Base-by-base conservation (phyloP, 805 yeast species). In the Myxozyma nipponensis region DNA sequence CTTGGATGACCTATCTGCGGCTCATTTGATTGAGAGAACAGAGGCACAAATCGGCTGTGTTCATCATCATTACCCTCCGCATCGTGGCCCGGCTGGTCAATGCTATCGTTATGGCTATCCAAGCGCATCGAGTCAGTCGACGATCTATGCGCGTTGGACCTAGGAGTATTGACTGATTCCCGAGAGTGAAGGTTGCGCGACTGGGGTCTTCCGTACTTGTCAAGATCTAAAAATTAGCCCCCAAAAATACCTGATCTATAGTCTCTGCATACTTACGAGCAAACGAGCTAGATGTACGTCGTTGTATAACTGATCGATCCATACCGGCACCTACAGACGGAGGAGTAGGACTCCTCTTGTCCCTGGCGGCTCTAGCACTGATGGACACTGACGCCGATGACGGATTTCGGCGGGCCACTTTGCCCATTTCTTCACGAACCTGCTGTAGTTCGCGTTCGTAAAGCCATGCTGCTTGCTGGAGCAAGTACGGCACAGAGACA, bases 381-480 rank as follows among this genome's bases (percentile, higher is more conserved):
- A 6, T 5, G 7, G 4, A 7, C 25, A 5, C 6, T 10, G 40
- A 7, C 24, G 24, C 4, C 4, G 6, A 4, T 19, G 7, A 23
- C 21, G 32, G 13, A 28, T 28, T 28, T 7, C 32, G 32, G 13
- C 25, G 23, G 10, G 7, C 24, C 9, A 19, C 50, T 9, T 47
- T 47, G 34, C 45, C 45, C 69, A 71, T 69, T 30, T 65, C 63
- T 4, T 61, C 63, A 22, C 67, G 59, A 18, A 70, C 62, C 32
- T 62, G 62, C 34, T 64, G 62, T 41, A 71, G 60, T 51, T 71
- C 73, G 40, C 65, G 68, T 50, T 69, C 72, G 46, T 71, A 71
- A 2, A 71, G 62, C 73, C 74, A 69, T 2, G 71, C 70, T 1
- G 72, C 72, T 50, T 71, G 74, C 56, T 71, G 74, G 10, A 70